Evolutionary conservation across 768 basidiomycete species (phyloP).

Genomic region (Dacryopinax spathularia): DNA sequence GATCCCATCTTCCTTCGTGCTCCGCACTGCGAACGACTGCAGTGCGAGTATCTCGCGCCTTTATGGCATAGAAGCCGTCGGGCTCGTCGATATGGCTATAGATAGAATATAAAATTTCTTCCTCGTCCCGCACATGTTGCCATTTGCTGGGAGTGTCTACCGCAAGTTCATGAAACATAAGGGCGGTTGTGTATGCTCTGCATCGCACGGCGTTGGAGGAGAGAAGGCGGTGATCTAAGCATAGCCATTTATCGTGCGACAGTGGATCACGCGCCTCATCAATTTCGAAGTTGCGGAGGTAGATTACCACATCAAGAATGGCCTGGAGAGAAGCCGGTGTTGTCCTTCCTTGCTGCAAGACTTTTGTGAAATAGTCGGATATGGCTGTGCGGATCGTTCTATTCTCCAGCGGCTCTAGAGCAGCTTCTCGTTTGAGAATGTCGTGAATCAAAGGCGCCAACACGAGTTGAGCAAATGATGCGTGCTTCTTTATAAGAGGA

Average conservation of each 20-base stretch:
- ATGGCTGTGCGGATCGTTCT: slow-evolving; percentile 18
- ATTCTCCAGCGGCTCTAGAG: not conserved
- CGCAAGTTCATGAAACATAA: slow-evolving; percentile 76
- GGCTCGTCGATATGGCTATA: slow-evolving; percentile 95
- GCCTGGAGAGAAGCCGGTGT: slow-evolving; percentile 35
- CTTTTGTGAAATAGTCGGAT: slow-evolving; percentile 39
- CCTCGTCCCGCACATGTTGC: slow-evolving; percentile 21
- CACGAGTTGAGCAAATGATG: slow-evolving; percentile 46
- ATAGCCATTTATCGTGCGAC: slow-evolving; percentile 67
- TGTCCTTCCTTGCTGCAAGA: slow-evolving; percentile 33
- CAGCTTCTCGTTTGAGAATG: slow-evolving; percentile 27
- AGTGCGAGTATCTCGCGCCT: slow-evolving; percentile 56
- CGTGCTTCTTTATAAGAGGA: slow-evolving; percentile 40
- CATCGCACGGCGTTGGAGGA: slow-evolving; percentile 59
- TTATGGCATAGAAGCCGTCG: slow-evolving; percentile 93
- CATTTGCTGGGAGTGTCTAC: slow-evolving; percentile 29
- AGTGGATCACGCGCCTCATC: slow-evolving; percentile 26
- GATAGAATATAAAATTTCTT: slow-evolving; percentile 75
- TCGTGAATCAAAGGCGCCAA: slow-evolving; percentile 66
- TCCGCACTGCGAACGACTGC: slow-evolving; percentile 76
- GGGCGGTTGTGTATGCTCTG: slow-evolving; percentile 76
- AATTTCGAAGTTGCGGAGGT: slow-evolving; percentile 57
- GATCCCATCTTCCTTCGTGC: slow-evolving; percentile 87
- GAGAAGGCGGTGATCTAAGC: slow-evolving; percentile 56
- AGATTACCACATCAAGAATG: slow-evolving; percentile 62